Evolutionary conservation across 2,329 filamentous ascomycete genomes (phyloP), one percentile per base, ranked within the genome.

Genomic region (Nothophoma quercina): DNA sequence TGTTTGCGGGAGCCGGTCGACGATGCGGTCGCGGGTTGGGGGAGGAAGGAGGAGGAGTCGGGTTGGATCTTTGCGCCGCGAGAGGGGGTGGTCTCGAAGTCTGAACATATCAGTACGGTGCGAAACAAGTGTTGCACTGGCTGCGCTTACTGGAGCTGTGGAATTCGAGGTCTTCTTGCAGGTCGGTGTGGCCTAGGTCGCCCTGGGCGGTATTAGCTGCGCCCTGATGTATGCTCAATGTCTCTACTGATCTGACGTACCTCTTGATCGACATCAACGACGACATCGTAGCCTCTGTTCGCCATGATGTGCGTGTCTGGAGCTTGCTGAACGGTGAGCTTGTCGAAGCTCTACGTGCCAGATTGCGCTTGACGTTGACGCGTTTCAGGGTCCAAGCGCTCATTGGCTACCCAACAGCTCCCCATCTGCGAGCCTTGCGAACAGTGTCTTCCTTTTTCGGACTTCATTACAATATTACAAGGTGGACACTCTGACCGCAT

Each of bases 91-190:
- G 86, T 86, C 68, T 87, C 85, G 76, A 96, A 96, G 80, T 90
- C 83, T 85, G 63, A 1, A 44, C 9, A 33, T 8, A 28, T 30
- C 15, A 49, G 58, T 38, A 51, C 7, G 30, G 23, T 23, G 10
- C 39, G 15, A 15, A 18, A 25, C 2, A 25, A 19, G 15, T n/a
- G 10, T 8, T 7, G 5, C 13, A 35, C 2, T 16, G 28, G n/a
- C 8, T 3, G 18, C 28, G 45, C 78, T 64, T 78, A 87, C 85
- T 87, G 62, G 93, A 97, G 71, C 87, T 90, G 83, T 99, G 95
- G 81, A 99, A 99, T 84, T 98, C 95, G 74, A 99, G 92, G 78
- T 98, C 95, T 76, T 97, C 93, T 81, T 97, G 92, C 19, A 99
- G 88, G 76, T 99, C 95, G 51, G 95, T 99, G 78, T 97, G 93